Evolutionary conservation across 129 eudicot genomes (phyloP), one percentile per base, ranked within the genome.

Genomic region (Escallonia rubra): DNA sequence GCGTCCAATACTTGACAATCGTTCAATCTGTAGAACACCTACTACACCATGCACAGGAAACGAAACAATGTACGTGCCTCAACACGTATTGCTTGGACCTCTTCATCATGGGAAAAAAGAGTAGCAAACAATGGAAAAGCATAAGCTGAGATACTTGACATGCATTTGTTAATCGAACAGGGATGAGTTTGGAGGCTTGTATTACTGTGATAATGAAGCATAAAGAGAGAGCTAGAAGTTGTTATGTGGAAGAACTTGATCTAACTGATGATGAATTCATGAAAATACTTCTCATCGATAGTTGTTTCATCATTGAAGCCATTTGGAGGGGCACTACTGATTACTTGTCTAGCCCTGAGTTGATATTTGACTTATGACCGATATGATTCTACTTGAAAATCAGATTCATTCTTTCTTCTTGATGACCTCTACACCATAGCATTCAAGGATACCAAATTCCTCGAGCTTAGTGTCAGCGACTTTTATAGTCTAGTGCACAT

Each of bases 61-160:
- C 14, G 72, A 41, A 47, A 53, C 13, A 10, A 60, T 49, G 34
- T 73, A 65, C 47, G 11, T 39, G 2, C 78, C 78, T 57, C 63
- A 45, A 8, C 9, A 34, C 34, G 72, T 73, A 14, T 73, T 72
- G 38, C 65, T 73, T 9, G 78, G 78, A 4, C 78, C 78, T 12
- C 43, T 65, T 44, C 78, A 73, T 41, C 78, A 58, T n/a, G 78
- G 78, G 7, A 46, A 57, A 58, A 4, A 4, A 12, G 64, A 65
- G 60, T 23, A 65, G 63, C 66, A 34, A 46, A 53, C 69, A 43
- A 56, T 65, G 78, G 65, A 61, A 61, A 23, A 61, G 48, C 16
- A 41, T 4, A 41, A 61, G n/a, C 9, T 61, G 34, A 41, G 65
- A 12, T 61, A 61, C 46, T 61, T 61, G 42, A 12, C 34, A 43